Percentiles rank a stretch among this genome's conserved stretches.
phyloP scores from a whole-genome alignment of 1,284 basidiomycete species.

The Moniliophthora roreri region DNA sequence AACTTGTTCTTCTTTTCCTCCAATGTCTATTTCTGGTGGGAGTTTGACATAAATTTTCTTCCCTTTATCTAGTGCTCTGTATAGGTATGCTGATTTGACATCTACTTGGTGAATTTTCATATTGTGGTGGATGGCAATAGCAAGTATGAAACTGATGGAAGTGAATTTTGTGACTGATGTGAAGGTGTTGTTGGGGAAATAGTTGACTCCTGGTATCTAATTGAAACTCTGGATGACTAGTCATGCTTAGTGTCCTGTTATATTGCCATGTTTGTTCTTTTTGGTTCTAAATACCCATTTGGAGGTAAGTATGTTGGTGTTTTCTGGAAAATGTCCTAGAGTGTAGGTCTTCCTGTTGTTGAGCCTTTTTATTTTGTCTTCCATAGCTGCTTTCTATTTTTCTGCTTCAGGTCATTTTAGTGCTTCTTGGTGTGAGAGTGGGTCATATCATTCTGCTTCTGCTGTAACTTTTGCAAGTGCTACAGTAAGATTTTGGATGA shows the following conservation, averaged over 20 bases:
- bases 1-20: not conserved
- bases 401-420: not conserved
- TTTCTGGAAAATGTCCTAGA: not conserved
- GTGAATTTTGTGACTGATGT: constrained; percentile 7
- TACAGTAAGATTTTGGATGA: not conserved
- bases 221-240: not conserved
- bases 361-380: not conserved
- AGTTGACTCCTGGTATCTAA: constrained; percentile 5
- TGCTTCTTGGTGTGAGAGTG: not conserved
- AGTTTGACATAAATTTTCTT: constrained; percentile 1
- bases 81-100: constrained; percentile 3
- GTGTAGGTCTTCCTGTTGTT: constrained; percentile 43
- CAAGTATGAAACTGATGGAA: constrained; percentile 20
- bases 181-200: not conserved
- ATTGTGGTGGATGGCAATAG: constrained; percentile 25
- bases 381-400: not conserved
- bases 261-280: not conserved
- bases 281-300: constrained; percentile 6
- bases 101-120: constrained; percentile 9
- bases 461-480: not conserved
- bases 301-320: not conserved
- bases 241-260: not conserved
- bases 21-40: constrained; percentile 12
- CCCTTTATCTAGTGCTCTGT: not conserved
- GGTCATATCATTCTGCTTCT: not conserved